Conservation (phyloP, 2,329 filamentous ascomycete genomes). For the Fusarium caatingaense region DNA sequence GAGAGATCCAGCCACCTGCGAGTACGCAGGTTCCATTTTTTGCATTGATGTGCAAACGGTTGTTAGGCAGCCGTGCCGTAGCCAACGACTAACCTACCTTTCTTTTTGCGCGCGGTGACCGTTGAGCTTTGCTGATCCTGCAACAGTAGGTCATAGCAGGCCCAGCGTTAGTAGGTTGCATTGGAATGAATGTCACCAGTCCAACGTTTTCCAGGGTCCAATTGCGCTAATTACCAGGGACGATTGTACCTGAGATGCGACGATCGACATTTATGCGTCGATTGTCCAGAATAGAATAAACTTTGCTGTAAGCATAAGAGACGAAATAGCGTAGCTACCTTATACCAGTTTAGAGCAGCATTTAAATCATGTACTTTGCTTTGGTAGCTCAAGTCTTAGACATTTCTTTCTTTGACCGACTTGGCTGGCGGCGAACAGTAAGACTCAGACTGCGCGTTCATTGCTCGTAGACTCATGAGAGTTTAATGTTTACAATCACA, state of each 20-base stretch:
- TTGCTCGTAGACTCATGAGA: neutral
- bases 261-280: conserved; percentile 9
- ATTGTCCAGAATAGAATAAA: neutral
- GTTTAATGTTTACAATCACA: too few species aligned
- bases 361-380: accelerated
- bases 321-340: neutral
- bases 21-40: conserved; percentile 12
- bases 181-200: neutral
- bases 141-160: neutral
- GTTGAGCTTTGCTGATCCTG: neutral
- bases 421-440: too few species aligned
- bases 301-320: neutral
- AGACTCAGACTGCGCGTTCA: neutral
- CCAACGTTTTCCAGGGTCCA: neutral
- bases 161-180: neutral
- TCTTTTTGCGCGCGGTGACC: neutral
- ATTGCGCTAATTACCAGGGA: conserved; percentile 8
- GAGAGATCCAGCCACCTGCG: too few species aligned
- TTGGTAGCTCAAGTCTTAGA: neutral
- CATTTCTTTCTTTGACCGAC: neutral
- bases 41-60: accelerated
- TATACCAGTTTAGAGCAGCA: neutral
- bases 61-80: neutral
- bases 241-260: neutral
- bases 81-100: accelerated